phyloP scores from a whole-genome alignment of 2,329 filamentous ascomycete species.

The Aspergillus sp. region DNA sequence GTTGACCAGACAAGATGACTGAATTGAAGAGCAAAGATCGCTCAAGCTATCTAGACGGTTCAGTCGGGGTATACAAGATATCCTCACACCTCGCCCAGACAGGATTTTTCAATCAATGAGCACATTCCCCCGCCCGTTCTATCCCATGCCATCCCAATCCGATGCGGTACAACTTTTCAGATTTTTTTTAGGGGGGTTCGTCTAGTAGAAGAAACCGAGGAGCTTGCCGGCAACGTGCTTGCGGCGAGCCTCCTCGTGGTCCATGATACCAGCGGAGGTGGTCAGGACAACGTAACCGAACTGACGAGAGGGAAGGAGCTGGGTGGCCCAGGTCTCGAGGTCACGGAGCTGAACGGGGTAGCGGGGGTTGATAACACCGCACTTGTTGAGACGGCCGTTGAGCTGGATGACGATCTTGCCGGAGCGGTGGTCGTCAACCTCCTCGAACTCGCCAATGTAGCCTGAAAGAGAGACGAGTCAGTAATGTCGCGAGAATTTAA shows the following conservation, averaged over 20 bases:
- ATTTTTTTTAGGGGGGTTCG: slow-evolving; percentile 24
- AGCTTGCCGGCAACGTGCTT: slow-evolving; percentile 99
- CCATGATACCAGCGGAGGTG: slow-evolving; percentile 99
- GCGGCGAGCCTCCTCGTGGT: slow-evolving; percentile 98
- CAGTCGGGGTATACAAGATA: slow-evolving; percentile 20
- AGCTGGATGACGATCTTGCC: slow-evolving; percentile 99
- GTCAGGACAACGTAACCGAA: slow-evolving; percentile 99
- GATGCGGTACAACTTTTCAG: slow-evolving; percentile 17
- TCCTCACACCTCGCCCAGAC: slow-evolving; percentile 21
- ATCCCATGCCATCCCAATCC: slow-evolving; percentile 18
- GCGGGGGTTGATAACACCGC: slow-evolving; percentile 96
- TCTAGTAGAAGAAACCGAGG: slow-evolving; percentile 98
- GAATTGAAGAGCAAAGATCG: slow-evolving; percentile 14
- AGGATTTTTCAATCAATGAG: slow-evolving; percentile 18
- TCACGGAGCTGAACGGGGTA: slow-evolving; percentile 99
- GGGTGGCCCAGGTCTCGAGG: slow-evolving; percentile 99
- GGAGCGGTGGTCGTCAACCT: slow-evolving; percentile 98
- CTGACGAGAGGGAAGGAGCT: slow-evolving; percentile 98
- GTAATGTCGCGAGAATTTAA: slow-evolving; percentile 89
- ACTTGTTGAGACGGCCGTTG: slow-evolving; percentile 99
- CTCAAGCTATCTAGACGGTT: slow-evolving; percentile 28
- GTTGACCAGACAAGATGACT: neutral
- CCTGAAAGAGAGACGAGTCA: slow-evolving; percentile 62
- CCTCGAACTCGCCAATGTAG: slow-evolving; percentile 99
- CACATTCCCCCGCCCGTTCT: slow-evolving; percentile 16